phyloP scores from a whole-genome alignment of 371 early-diverging fungal species.

The Batkoa obscura region DNA sequence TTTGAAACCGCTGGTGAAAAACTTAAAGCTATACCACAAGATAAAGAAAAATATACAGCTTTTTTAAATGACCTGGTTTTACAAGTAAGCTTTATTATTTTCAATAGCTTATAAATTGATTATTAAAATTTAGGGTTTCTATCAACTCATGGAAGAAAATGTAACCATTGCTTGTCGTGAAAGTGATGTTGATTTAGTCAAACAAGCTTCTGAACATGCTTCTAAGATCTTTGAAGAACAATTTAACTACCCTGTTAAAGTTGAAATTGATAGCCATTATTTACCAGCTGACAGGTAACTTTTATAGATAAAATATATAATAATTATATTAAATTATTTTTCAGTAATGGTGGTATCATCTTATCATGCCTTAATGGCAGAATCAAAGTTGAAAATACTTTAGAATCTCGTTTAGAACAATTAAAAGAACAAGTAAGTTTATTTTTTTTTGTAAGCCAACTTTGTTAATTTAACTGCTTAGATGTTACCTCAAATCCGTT shows the following conservation, averaged over 20 bases:
- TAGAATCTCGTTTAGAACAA: slow-evolving; percentile 70
- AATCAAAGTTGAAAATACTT: slow-evolving; percentile 71
- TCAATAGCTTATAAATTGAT: neutral
- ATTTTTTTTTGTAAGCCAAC: neutral
- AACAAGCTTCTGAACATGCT: slow-evolving; percentile 34
- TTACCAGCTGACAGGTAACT: slow-evolving; percentile 28
- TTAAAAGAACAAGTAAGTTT: slow-evolving; percentile 34
- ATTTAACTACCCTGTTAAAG: slow-evolving; percentile 20
- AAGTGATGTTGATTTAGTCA: slow-evolving; percentile 41
- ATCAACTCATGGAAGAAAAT: slow-evolving; percentile 60
- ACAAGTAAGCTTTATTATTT: slow-evolving; percentile 22
- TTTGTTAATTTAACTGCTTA: slow-evolving; percentile 6
- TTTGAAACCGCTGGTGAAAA: slow-evolving; percentile 37
- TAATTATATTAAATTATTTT: neutral
- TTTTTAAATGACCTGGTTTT: slow-evolving; percentile 49
- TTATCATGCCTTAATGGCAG: slow-evolving; percentile 52
- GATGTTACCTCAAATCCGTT: slow-evolving; percentile 78
- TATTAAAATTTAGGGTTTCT: slow-evolving; percentile 31
- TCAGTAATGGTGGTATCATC: slow-evolving; percentile 79
- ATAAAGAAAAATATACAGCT: slow-evolving; percentile 26
- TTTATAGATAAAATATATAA: neutral
- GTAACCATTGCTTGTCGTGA: slow-evolving; percentile 51
- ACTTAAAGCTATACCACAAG: slow-evolving; percentile 28
- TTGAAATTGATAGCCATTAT: slow-evolving; percentile 9
- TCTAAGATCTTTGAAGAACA: slow-evolving; percentile 32